These are phyloP conservation scores for Trichosporon asahii DNA, from an alignment of 1,284 basidiomycete genomes.

Conservation along the genomic window DNA sequence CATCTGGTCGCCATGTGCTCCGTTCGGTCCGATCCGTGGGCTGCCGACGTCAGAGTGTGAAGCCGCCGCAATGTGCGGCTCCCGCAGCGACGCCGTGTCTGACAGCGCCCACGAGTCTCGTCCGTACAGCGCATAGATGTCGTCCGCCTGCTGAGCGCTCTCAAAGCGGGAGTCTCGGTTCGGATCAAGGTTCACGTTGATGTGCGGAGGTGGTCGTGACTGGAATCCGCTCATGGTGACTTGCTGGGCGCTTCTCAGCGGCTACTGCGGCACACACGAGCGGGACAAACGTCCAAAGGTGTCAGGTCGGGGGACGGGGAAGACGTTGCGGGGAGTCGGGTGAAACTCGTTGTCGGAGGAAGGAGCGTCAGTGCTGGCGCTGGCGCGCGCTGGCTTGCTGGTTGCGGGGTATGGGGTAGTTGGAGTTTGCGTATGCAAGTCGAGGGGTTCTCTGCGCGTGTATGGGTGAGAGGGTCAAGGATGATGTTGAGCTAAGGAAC, in stretches of 20 bases:
- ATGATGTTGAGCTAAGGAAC: background rate
- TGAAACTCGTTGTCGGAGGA: background rate
- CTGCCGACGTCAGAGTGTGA: constrained; percentile 1
- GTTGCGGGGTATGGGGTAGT: background rate
- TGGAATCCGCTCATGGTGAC: constrained; percentile 5
- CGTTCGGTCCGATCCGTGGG: background rate
- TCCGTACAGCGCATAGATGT: constrained; percentile 36
- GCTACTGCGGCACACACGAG: constrained; percentile 1
- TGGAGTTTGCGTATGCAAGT: background rate
- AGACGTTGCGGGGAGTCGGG: background rate
- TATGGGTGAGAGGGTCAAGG: background rate
- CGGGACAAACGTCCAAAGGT: background rate
- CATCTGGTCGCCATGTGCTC: background rate
- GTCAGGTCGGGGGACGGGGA: background rate
- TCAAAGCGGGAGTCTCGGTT: constrained; percentile 24
- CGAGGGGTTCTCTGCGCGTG: background rate
- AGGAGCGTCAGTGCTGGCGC: background rate
- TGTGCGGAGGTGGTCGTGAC: constrained; percentile 10
- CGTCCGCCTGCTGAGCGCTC: constrained; percentile 28
- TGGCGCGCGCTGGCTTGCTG: background rate
- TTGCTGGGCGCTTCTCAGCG: background rate
- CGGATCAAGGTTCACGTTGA: background rate
- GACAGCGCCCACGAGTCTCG: constrained; percentile 21
- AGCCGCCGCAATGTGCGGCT: background rate
- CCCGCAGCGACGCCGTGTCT: constrained; percentile 6